These are phyloP conservation scores for Hymenoscyphus linearis DNA, from an alignment of 2,329 filamentous ascomycete genomes.

Conservation along the genomic window DNA sequence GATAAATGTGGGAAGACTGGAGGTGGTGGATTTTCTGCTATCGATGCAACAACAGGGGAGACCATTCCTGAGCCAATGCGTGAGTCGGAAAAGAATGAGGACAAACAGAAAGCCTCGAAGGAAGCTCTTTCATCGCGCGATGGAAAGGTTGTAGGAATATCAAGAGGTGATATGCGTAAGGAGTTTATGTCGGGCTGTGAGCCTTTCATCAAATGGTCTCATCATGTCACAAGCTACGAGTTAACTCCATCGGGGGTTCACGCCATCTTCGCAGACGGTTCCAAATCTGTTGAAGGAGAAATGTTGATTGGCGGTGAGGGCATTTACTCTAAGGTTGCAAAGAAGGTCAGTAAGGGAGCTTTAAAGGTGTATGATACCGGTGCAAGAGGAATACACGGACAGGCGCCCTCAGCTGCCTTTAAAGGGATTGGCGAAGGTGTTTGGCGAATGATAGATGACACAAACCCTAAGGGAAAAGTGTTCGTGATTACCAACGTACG, in stretches of 20 bases:
- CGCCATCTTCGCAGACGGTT: slow-evolving; percentile 55
- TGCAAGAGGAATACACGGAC: slow-evolving; percentile 59
- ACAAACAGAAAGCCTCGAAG: background rate
- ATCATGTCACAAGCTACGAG: slow-evolving; percentile 54
- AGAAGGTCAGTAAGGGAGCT: slow-evolving; percentile 51
- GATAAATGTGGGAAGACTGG: slow-evolving; percentile 54
- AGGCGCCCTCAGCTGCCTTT: slow-evolving; percentile 58
- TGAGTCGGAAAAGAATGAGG: slow-evolving; percentile 23
- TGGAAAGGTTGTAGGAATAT: slow-evolving; percentile 56
- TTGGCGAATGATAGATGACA: slow-evolving; percentile 47
- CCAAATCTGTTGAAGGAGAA: slow-evolving; percentile 51
- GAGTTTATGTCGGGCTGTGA: slow-evolving; percentile 54
- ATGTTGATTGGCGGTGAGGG: slow-evolving; percentile 59
- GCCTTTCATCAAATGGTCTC: slow-evolving; percentile 48
- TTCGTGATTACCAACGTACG: slow-evolving; percentile 61
- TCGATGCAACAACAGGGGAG: slow-evolving; percentile 51
- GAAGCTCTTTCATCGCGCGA: slow-evolving; percentile 43
- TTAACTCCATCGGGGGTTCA: slow-evolving; percentile 48
- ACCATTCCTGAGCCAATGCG: slow-evolving; percentile 23
- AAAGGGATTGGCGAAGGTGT: slow-evolving; percentile 59
- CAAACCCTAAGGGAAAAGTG: slow-evolving; percentile 41
- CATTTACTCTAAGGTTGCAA: slow-evolving; percentile 54
- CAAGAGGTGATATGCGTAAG: slow-evolving; percentile 57
- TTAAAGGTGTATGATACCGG: slow-evolving; percentile 60
- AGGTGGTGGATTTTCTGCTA: slow-evolving; percentile 44